Conservation (phyloP, 345 rosid species). For the Ailanthus altissimus region DNA sequence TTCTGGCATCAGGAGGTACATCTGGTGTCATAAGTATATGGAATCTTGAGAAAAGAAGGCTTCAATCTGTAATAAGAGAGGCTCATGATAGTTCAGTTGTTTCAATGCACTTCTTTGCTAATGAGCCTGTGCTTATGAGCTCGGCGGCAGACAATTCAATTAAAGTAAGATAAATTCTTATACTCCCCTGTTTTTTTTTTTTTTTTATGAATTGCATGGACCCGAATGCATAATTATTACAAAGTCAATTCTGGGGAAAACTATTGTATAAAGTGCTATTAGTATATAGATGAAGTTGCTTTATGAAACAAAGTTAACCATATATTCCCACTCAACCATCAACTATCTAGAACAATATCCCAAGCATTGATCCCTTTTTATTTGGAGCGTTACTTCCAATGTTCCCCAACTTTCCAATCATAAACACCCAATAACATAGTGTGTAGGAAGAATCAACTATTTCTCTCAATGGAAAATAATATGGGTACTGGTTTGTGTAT, state of each 20-base stretch:
- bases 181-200: neutral
- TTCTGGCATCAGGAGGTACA: conserved; percentile 93
- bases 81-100: conserved; percentile 87
- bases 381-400: no score
- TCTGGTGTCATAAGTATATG: conserved; percentile 95
- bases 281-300: neutral
- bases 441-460: no score
- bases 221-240: neutral
- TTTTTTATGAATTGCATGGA: conserved; percentile 5
- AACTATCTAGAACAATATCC: neutral
- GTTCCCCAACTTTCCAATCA: no score
- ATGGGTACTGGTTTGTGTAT: no score
- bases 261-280: neutral
- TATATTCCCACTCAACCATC: neutral
- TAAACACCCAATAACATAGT: no score
- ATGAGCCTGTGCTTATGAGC: conserved; percentile 97
- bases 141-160: conserved; percentile 92
- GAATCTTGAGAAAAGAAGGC: conserved; percentile 94
- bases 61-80: conserved; percentile 82
- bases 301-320: neutral
- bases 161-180: conserved; percentile 51
- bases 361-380: neutral
- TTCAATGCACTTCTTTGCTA: conserved; percentile 85
- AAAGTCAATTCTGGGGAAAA: neutral
- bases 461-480: no score